Conservation (phyloP, 805 yeast species). For the Jamesozyma lodderae region DNA sequence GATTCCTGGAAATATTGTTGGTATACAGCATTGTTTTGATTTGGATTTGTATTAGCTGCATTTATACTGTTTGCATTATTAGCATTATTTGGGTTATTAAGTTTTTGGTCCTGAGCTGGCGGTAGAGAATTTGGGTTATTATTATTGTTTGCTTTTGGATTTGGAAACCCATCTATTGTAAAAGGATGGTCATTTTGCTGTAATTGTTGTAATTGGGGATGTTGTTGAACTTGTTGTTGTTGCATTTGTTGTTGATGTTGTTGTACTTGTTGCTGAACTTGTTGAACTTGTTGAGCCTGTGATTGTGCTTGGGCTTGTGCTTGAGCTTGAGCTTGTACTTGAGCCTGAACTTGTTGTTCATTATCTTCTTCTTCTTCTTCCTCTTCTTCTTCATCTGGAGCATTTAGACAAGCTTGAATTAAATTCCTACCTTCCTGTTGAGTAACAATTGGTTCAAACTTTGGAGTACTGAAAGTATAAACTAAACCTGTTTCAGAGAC, state of each 20-base stretch:
- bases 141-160: conserved; percentile 33
- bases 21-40: conserved; percentile 45
- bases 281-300: conserved; percentile 19
- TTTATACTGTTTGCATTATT: neutral
- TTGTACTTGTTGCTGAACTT: conserved; percentile 22
- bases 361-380: conserved; percentile 57
- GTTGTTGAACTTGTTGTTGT: conserved; percentile 8
- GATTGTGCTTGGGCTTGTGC: conserved; percentile 11
- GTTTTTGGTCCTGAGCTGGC: too few species aligned
- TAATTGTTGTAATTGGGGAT: conserved; percentile 8
- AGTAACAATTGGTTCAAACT: conserved; percentile 94
- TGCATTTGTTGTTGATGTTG: conserved; percentile 7
- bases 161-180: conserved; percentile 26
- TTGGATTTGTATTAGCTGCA: conserved; percentile 21
- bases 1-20: conserved; percentile 51
- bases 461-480: conserved; percentile 97
- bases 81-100: neutral
- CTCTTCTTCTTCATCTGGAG: conserved; percentile 81
- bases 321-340: conserved; percentile 7
- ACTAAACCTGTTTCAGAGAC: conserved; percentile 98
- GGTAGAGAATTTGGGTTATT: too few species aligned
- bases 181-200: conserved; percentile 9
- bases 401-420: conserved; percentile 89
- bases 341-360: conserved; percentile 27
- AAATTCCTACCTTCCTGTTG: conserved; percentile 95